Conservation (phyloP, 2,329 filamentous ascomycete genomes). For the Trichoderma afroharzianum region DNA sequence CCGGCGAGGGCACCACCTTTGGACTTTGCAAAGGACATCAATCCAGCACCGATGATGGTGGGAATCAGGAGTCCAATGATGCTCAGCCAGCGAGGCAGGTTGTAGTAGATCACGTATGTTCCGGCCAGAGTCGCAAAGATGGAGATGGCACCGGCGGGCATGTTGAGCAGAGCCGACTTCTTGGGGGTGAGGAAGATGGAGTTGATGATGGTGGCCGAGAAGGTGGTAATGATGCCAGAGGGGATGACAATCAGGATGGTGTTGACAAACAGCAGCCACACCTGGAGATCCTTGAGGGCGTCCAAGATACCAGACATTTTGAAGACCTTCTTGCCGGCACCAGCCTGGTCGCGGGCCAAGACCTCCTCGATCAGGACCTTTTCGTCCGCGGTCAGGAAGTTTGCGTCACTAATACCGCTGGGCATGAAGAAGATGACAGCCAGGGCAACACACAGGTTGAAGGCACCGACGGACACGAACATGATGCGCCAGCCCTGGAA, state of each 20-base stretch:
- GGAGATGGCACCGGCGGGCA: slow-evolving; percentile 27
- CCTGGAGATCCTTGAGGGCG: slow-evolving; percentile 38
- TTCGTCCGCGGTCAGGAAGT: slow-evolving; percentile 23
- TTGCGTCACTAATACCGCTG: slow-evolving; percentile 26
- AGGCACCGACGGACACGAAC: slow-evolving; percentile 47
- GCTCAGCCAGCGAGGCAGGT: slow-evolving; percentile 28
- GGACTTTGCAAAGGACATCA: slow-evolving; percentile 28
- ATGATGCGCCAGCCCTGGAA: slow-evolving; percentile 48
- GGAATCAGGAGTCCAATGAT: slow-evolving; percentile 25
- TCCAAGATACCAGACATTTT: slow-evolving; percentile 39
- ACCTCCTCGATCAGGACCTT: slow-evolving; percentile 52
- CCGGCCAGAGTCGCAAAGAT: slow-evolving; percentile 26
- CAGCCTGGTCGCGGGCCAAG: slow-evolving; percentile 45
- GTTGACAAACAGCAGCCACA: slow-evolving; percentile 37
- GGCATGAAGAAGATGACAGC: slow-evolving; percentile 43
- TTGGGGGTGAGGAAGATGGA: slow-evolving; percentile 34
- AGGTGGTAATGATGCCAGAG: slow-evolving; percentile 33
- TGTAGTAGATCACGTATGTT: slow-evolving; percentile 25
- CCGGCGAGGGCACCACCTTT: slow-evolving; percentile 32
- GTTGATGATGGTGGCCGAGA: slow-evolving; percentile 30
- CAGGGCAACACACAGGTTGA: slow-evolving; percentile 45
- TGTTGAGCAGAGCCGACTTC: slow-evolving; percentile 47
- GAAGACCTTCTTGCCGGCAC: slow-evolving; percentile 41
- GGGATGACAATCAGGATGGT: slow-evolving; percentile 27
- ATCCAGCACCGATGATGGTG: slow-evolving; percentile 25